Evolutionary conservation across 805 yeast genomes (phyloP), one percentile per base, ranked within the genome.

Genomic region (Jamesozyma gamospora): DNA sequence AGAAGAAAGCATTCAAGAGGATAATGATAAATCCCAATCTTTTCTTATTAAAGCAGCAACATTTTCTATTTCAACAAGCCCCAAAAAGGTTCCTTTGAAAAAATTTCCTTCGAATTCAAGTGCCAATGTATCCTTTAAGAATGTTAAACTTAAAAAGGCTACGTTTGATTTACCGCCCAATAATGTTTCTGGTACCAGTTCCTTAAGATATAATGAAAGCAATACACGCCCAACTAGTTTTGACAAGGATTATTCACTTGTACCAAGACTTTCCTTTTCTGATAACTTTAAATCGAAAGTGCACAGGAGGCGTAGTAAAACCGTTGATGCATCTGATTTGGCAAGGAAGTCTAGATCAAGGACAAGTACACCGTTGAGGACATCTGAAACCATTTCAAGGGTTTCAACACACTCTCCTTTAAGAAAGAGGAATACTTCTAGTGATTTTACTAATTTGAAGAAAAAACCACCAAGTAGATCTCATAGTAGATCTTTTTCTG

Each of bases 271-370:
- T 4, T 33, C 41, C 3, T 28, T 37, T 4, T 15, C 17, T 8
- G 30, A 19, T 4, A 16, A 27, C 21, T 21, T 21, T 21, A 26
- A 31, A 19, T 25, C 17, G 8, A 9, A 7, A 18, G 37, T 11
- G 4, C 14, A 43, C 39, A 50, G 63, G 37, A 48, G 53, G 36
- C 54, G 64, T 36, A 59, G 64, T 42, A 54, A 51, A 35, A 59
- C 64, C 0, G 51, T 58, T 10, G 64, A 56, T 29, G 45, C 50
- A 1, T 43, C 47, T 19, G 64, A 55, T 34, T 42, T 49, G 24
- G 34, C 32, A 7, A 37, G 39, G 27, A 41, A 37, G 27, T 38
- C 14, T 6, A 28, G 29, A 17, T 15, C 29, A 19, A 14, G 15
- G 8, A 10, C n/a, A 2, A 18, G 24, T 2, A 21, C 13, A 15